Evolutionary conservation across 805 yeast genomes (phyloP).

Genomic region (Saturnispora hagleri): DNA sequence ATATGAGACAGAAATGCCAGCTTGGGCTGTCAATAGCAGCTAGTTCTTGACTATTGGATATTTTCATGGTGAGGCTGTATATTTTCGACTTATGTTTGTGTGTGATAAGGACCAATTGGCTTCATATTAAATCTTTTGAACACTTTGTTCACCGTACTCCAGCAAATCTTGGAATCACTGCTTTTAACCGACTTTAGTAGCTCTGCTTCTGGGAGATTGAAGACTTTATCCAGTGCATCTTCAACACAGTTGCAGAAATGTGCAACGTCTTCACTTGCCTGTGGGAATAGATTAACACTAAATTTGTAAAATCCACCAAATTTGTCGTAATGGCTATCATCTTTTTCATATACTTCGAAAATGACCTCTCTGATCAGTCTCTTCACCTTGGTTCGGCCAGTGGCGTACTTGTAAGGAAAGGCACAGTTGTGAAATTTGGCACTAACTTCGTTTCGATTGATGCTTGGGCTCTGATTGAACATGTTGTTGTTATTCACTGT

Average conservation of each 20-base stretch:
- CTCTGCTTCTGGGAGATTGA: slow-evolving; percentile 1
- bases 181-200: slow-evolving; percentile 7
- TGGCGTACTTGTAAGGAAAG: slow-evolving; percentile 21
- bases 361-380: slow-evolving; percentile 17
- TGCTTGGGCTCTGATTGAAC: slow-evolving; percentile 13
- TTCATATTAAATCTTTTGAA: slow-evolving; percentile 4
- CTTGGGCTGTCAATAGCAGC: slow-evolving; percentile 32
- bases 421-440: slow-evolving; percentile 8
- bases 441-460: slow-evolving; percentile 5
- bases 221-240: slow-evolving; percentile 15
- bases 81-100: not conserved
- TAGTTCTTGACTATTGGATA: not conserved
- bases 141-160: slow-evolving; percentile 14
- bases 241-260: slow-evolving; percentile 12
- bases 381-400: slow-evolving; percentile 17
- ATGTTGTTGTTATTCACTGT: slow-evolving; percentile 33
- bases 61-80: not conserved
- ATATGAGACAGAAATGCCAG: slow-evolving; percentile 37
- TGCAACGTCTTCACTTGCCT: slow-evolving; percentile 9
- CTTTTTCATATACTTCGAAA: slow-evolving; percentile 12
- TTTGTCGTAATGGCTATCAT: not conserved
- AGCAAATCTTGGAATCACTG: slow-evolving; percentile 13
- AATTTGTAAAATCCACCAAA: slow-evolving; percentile 24
- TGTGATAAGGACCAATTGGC: not conserved
- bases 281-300: slow-evolving; percentile 10